Evolutionary conservation across 2,329 filamentous ascomycete species (phyloP).

Genomic region (Fusarium papillatum): DNA sequence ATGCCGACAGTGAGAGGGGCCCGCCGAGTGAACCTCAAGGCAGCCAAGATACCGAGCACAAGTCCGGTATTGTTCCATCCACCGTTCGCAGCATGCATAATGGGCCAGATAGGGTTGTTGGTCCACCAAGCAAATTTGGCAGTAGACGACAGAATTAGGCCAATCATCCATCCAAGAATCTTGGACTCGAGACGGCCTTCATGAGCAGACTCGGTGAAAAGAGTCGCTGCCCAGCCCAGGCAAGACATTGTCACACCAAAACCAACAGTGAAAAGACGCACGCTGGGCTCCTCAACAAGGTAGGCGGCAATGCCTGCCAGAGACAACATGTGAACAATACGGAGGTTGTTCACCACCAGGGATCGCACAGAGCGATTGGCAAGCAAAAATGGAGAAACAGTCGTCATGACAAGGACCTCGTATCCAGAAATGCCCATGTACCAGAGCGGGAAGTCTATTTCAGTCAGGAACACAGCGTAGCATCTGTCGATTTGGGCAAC

Average conservation of each 20-base stretch:
- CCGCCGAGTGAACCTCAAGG: constrained; percentile 80
- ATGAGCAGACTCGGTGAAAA: constrained; percentile 83
- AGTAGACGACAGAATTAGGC: constrained; percentile 86
- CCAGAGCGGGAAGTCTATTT: constrained; percentile 92
- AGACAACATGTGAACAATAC: constrained; percentile 81
- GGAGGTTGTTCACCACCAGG: constrained; percentile 76
- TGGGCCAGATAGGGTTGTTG: constrained; percentile 97
- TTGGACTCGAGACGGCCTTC: constrained; percentile 84
- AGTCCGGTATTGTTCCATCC: constrained; percentile 93
- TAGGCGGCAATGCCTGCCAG: constrained; percentile 86
- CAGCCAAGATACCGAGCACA: constrained; percentile 80
- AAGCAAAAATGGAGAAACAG: constrained; percentile 85
- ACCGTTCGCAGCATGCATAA: constrained; percentile 90
- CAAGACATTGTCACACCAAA: constrained; percentile 86
- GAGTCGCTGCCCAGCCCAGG: constrained; percentile 86
- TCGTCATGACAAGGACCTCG: constrained; percentile 89
- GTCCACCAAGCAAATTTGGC: constrained; percentile 95
- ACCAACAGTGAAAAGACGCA: constrained; percentile 84
- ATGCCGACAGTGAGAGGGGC: constrained; percentile 62
- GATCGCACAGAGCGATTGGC: constrained; percentile 77
- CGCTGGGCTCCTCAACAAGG: constrained; percentile 77
- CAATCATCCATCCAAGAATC: constrained; percentile 84
- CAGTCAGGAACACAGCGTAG: constrained; percentile 29
- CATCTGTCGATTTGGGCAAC: constrained; percentile 50
- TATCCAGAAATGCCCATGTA: constrained; percentile 99